Evolutionary conservation across 1,139 yeast genomes (phyloP).

Genomic region (Scheffersomyces illinoinensis): DNA sequence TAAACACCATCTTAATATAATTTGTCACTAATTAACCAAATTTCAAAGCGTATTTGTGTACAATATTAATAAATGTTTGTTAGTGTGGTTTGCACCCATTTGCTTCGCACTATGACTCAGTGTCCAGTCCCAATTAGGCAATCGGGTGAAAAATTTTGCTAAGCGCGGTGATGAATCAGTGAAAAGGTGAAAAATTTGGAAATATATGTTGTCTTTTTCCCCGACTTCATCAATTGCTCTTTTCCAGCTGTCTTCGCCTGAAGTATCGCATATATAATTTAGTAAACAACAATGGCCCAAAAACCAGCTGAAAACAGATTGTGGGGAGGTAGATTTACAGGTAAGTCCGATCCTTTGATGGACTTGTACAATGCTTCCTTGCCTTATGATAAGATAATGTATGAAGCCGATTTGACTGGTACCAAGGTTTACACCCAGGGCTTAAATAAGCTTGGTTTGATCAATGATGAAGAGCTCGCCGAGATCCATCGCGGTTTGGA

Average conservation of each 20-base stretch:
- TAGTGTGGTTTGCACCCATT: background rate
- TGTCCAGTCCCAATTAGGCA: conserved; percentile 21
- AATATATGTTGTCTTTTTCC: conserved; percentile 7
- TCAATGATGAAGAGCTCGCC: conserved; percentile 66
- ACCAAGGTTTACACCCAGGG: conserved; percentile 93
- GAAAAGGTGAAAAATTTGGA: background rate
- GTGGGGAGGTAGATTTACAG: conserved; percentile 99
- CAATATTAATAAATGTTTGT: no score
- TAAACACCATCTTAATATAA: no score
- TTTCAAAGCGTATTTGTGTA: background rate
- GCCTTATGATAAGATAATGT: conserved; percentile 95
- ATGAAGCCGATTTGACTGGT: conserved; percentile 89
- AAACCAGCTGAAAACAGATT: conserved; percentile 62
- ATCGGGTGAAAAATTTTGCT: conserved; percentile 14
- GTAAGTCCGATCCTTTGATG: conserved; percentile 96
- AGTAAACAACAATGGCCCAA: conserved; percentile 17
- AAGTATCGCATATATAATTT: background rate
- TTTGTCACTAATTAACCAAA: background rate
- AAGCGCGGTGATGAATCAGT: conserved; percentile 40
- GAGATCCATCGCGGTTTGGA: conserved; percentile 84
- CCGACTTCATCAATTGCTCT: background rate
- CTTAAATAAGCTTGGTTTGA: conserved; percentile 70
- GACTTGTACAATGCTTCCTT: conserved; percentile 93
- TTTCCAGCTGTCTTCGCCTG: background rate
- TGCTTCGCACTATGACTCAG: conserved; percentile 1